Conservation (phyloP, 352 stramenopile genomes). For the Phytophthora tubulina region DNA sequence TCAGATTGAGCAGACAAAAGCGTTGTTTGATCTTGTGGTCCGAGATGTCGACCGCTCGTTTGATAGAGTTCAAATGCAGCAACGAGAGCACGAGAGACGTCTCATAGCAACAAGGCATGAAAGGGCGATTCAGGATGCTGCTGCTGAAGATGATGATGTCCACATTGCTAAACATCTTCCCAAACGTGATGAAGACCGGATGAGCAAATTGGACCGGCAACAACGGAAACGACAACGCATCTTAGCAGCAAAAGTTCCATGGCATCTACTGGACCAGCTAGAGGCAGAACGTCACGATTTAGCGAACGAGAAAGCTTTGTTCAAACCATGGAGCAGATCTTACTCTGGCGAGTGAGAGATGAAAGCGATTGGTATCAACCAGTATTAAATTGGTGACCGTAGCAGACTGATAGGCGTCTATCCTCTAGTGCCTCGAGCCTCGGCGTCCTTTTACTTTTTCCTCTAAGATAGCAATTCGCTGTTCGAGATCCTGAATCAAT, state of each 20-base stretch:
- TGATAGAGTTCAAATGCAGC: constrained; percentile 48
- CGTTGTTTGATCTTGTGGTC: constrained; percentile 76
- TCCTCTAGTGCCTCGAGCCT: constrained; percentile 45
- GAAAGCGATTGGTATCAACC: constrained; percentile 5
- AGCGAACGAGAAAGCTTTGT: constrained; percentile 68
- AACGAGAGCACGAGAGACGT: constrained; percentile 34
- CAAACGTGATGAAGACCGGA: constrained; percentile 15
- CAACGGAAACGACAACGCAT: constrained; percentile 46
- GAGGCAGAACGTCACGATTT: constrained; percentile 55
- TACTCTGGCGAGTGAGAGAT: constrained; percentile 27
- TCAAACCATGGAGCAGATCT: constrained; percentile 61
- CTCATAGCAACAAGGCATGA: constrained; percentile 16
- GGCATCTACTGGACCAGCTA: constrained; percentile 76
- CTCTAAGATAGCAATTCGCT: constrained; percentile 52
- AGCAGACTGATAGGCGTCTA: not conserved
- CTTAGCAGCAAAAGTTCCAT: constrained; percentile 68
- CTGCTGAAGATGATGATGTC: constrained; percentile 5
- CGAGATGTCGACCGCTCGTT: constrained; percentile 60
- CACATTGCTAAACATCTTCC: not conserved
- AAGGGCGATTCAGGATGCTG: not conserved
- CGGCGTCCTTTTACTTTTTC: constrained; percentile 32
- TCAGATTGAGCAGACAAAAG: constrained; percentile 69
- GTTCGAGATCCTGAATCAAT: constrained; percentile 54
- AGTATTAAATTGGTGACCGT: constrained; percentile 1
- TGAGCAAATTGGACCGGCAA: constrained; percentile 26